A percentile compares a stretch with the other conserved stretches of the same genome.
Evolutionary conservation across 192 early-diverging fungal species (phyloP).

Genomic region (Phlyctochytrium planicorne): DNA sequence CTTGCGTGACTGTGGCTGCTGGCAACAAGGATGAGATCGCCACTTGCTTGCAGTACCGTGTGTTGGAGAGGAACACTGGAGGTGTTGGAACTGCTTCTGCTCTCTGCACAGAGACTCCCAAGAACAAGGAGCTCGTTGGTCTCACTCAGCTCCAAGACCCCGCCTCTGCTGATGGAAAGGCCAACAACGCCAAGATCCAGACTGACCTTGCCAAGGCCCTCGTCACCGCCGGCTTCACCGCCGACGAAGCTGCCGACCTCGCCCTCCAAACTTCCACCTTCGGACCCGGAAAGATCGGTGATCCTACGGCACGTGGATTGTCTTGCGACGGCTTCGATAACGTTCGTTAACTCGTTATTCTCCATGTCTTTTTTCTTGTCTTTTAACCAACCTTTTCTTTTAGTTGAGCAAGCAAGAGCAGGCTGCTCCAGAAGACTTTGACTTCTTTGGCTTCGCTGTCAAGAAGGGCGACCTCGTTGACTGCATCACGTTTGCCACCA

Average conservation of each 20-base stretch:
- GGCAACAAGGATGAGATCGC: constrained; percentile 6
- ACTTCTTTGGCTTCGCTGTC: constrained; percentile 11
- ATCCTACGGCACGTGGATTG: constrained; percentile 8
- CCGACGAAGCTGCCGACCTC: constrained; percentile 16
- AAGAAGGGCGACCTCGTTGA: constrained; percentile 19
- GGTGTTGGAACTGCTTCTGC: constrained; percentile 1
- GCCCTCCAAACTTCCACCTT: constrained; percentile 20
- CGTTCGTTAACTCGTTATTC: too few relatives aligned
- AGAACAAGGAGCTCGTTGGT: constrained; percentile 3
- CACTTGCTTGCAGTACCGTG: constrained; percentile 13
- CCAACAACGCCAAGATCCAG: constrained; percentile 11
- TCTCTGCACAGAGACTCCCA: constrained; percentile 12
- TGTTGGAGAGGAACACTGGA: constrained; percentile 18
- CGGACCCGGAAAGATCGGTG: background rate
- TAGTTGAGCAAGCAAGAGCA: constrained; percentile 10
- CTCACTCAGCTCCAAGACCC: constrained; percentile 23
- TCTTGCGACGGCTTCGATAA: constrained; percentile 13
- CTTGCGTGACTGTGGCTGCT: constrained; percentile 10
- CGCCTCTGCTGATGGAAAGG: constrained; percentile 1
- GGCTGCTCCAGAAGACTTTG: constrained; percentile 7
- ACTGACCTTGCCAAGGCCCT: constrained; percentile 10
- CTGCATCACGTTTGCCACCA: constrained; percentile 12
- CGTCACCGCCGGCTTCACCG: constrained; percentile 15
- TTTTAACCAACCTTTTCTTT: too few relatives aligned
- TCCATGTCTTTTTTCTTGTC: too few relatives aligned